Evolutionary conservation across 805 yeast species (phyloP), one percentile per base, ranked within the genome.

Genomic region (Ogataea trehaloabstinens): DNA sequence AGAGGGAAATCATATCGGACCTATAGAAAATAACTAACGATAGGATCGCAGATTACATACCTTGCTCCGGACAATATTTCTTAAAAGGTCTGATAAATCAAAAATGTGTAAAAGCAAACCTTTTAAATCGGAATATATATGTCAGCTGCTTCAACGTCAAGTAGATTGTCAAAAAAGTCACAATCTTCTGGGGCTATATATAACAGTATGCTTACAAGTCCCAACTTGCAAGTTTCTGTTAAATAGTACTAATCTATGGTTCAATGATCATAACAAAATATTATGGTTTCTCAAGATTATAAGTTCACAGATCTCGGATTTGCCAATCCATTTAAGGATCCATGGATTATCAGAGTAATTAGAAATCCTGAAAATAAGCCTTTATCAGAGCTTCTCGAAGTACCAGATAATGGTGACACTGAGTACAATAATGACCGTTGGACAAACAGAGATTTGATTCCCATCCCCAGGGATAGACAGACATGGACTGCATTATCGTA

Each of bases 401-500:
- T 62, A 22, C 68, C 68, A 11, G 49, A 47, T 19, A 56, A 58
- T 19, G 60, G 48, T 7, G 56, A 55, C 19, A 50, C 49, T n/a
- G 50, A 48, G 15, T 56, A 53, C 30, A 49, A 51, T 6, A 53
- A 56, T 21, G 62, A 63, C 25, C 39, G 49, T 4, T 41, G 61
- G 47, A 61, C 67, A 5, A 68, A 67, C 31, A 61, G 64, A 29
- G 77, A 73, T 46, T 60, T 71, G 24, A 63, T 67, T 15, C 76
- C 77, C 19, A 55, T 70, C 42, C 73, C 73, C 0, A 67, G 67
- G 4, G 46, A 51, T 5, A 53, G 78, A 45, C 60, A 78, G 38
- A 66, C 71, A 0, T 75, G 79, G 79, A 70, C 68, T 5, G 52
- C 60, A 17, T 53, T 63, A 46, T 65, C 70, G 24, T 73, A 64